A percentile compares a stretch with the other conserved stretches of the same genome.
Evolutionary conservation across 2,329 filamentous ascomycete species (phyloP).

Genomic region (Cryphonectria naterciae): DNA sequence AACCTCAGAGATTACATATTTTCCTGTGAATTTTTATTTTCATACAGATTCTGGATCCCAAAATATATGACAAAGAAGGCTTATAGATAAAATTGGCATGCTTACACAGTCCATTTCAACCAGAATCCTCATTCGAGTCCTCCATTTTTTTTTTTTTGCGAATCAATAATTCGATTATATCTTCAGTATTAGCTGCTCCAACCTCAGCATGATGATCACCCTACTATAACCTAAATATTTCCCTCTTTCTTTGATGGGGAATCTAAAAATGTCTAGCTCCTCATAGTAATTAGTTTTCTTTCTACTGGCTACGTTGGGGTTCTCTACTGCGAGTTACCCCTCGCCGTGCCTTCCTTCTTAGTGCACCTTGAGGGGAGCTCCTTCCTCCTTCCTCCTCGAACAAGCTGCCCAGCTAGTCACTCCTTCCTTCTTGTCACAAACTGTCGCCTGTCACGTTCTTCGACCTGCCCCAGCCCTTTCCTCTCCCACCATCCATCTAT

Average conservation of each 20-base stretch:
- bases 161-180: too few relatives aligned
- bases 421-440: background rate
- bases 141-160: too few relatives aligned
- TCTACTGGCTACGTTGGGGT: background rate
- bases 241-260: too few relatives aligned
- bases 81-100: too few relatives aligned
- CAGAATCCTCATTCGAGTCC: background rate
- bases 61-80: background rate
- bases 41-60: accelerated
- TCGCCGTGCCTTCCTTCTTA: background rate
- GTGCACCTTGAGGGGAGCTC: background rate
- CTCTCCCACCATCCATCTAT: background rate
- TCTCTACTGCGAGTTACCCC: background rate
- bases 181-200: background rate
- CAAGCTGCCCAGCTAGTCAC: background rate
- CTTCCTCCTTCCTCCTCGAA: background rate
- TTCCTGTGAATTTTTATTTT: background rate
- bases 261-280: background rate
- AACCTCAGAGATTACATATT: background rate
- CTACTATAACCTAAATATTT: background rate
- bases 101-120: background rate
- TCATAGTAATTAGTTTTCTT: background rate
- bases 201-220: background rate
- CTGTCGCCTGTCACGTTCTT: background rate
- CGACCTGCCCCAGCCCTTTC: background rate